These are phyloP conservation scores for Pyricularia sp. DNA, from an alignment of 2,329 filamentous ascomycete genomes.

Conservation along the genomic window DNA sequence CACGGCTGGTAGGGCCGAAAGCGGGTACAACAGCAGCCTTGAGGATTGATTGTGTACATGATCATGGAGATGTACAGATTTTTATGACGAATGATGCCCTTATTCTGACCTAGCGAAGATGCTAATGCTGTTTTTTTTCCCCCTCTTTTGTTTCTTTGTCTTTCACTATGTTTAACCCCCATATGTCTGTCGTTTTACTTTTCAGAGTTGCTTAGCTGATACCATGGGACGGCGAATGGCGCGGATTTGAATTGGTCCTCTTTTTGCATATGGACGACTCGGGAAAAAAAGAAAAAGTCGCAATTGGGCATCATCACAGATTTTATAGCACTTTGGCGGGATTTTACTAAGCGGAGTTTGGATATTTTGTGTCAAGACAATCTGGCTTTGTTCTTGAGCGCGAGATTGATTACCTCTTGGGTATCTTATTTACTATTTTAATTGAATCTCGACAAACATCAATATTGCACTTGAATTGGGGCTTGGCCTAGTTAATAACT, in stretches of 20 bases:
- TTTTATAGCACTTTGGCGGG: background rate
- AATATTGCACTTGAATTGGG: background rate
- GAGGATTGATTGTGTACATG: conserved; percentile 13
- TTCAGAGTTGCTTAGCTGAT: background rate
- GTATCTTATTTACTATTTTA: background rate
- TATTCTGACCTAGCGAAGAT: background rate
- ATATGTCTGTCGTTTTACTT: background rate
- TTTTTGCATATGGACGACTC: background rate
- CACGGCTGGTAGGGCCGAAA: conserved; percentile 25
- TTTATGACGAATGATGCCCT: background rate
- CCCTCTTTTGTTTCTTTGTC: background rate
- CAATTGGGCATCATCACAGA: background rate
- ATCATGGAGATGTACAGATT: background rate
- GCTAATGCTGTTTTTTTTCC: too few species aligned
- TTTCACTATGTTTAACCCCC: background rate
- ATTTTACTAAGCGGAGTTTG: background rate
- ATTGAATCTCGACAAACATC: background rate
- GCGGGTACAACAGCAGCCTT: conserved; percentile 23
- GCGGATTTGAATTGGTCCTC: background rate
- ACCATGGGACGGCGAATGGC: background rate
- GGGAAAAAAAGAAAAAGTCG: background rate
- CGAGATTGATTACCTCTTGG: background rate
- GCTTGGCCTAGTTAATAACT: too few species aligned
- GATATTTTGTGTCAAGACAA: background rate
- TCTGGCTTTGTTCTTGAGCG: background rate